These are phyloP conservation scores for Smallanthus sonchifolius DNA, from an alignment of 129 eudicot genomes.

Conservation along the genomic window DNA sequence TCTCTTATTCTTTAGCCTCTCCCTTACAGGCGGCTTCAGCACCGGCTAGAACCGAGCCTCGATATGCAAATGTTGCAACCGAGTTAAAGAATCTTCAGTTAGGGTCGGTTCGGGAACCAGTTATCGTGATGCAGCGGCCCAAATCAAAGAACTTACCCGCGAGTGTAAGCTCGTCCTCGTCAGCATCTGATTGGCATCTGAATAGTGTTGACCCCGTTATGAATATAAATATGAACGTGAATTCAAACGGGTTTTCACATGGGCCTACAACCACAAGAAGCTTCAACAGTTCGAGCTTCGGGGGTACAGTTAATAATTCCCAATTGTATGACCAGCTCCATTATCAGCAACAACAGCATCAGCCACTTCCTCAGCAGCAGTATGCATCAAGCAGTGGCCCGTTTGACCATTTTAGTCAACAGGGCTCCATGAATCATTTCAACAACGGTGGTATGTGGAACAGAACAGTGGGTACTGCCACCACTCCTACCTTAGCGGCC, in stretches of 20 bases:
- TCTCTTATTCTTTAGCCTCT: constrained; percentile 44
- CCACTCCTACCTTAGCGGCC: constrained; percentile 67
- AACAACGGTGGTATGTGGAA: constrained; percentile 49
- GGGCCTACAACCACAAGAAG: constrained; percentile 53
- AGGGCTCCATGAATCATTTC: constrained; percentile 28
- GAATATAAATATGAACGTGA: constrained; percentile 20
- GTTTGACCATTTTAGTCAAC: constrained; percentile 29
- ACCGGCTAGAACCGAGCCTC: constrained; percentile 49
- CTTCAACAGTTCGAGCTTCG: constrained; percentile 33
- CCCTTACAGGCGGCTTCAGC: constrained; percentile 52
- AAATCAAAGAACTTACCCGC: constrained; percentile 47
- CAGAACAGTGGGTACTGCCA: constrained; percentile 29
- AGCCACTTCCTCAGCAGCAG: constrained; percentile 28
- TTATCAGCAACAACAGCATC: constrained; percentile 41
- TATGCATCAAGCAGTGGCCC: constrained; percentile 49
- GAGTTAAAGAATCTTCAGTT: constrained; percentile 66
- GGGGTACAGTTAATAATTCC: constrained; percentile 22
- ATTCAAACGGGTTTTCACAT: constrained; percentile 43
- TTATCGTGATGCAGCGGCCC: constrained; percentile 77
- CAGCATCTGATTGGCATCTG: constrained; percentile 57
- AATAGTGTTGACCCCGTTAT: constrained; percentile 38
- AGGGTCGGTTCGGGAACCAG: constrained; percentile 72
- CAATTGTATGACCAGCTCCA: constrained; percentile 47
- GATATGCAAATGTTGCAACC: constrained; percentile 34
- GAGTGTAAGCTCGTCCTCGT: constrained; percentile 43